Evolutionary conservation across 306 rosid genomes (phyloP).

Genomic region (Citrullus mucosospermus): DNA sequence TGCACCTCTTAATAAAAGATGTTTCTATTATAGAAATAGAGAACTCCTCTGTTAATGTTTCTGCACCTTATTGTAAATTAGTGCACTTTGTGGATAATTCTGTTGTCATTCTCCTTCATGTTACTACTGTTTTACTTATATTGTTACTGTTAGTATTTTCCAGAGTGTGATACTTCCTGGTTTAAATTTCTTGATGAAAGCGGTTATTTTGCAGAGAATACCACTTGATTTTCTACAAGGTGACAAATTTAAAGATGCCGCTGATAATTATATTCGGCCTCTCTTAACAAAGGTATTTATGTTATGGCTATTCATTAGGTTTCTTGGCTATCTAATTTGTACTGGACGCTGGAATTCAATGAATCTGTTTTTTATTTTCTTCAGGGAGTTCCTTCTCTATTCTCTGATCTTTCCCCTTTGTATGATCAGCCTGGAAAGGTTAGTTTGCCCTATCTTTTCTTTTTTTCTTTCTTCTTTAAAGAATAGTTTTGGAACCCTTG

Average conservation of each 20-base stretch:
- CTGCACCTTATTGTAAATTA: neutral
- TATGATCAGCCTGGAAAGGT: conserved; percentile 94
- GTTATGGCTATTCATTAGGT: conserved; percentile 1
- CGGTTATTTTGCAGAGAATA: conserved; percentile 55
- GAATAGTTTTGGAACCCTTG: neutral
- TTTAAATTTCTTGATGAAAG: neutral
- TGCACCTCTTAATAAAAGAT: neutral
- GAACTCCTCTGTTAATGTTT: neutral
- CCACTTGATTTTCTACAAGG: conserved; percentile 93
- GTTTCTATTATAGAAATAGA: neutral
- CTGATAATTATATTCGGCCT: conserved; percentile 77
- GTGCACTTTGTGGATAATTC: neutral
- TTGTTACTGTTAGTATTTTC: neutral
- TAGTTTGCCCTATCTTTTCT: conserved; percentile 8
- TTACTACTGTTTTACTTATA: neutral
- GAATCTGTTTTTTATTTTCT: conserved; percentile 13
- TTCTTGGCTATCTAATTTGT: conserved; percentile 9
- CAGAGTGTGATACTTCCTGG: neutral
- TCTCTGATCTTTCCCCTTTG: conserved; percentile 88
- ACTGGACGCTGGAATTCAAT: neutral
- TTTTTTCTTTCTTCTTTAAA: neutral
- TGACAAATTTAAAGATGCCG: conserved; percentile 77
- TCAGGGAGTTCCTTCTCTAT: conserved; percentile 97
- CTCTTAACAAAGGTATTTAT: conserved; percentile 70
- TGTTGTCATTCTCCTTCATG: neutral